These are phyloP conservation scores for Lagerstroemia speciosa DNA, from an alignment of 345 rosid species.

Conservation along the genomic window DNA sequence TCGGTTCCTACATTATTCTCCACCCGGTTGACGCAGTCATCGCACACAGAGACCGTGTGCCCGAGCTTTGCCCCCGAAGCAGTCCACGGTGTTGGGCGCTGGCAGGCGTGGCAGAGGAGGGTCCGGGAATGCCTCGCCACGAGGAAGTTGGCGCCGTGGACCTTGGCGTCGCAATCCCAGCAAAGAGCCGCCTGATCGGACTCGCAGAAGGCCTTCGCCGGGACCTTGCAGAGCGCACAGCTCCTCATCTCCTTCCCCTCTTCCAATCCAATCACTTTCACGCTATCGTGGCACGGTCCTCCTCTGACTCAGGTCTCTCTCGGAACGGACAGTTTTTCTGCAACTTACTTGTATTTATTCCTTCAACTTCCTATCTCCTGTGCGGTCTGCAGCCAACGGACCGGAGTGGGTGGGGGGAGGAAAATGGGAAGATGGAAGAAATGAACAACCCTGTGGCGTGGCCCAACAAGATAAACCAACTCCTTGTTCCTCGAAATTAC, in stretches of 20 bases:
- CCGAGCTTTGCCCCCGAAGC: constrained; percentile 52
- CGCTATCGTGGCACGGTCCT: too few species aligned
- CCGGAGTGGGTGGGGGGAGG: neutral
- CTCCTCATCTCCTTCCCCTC: constrained; percentile 25
- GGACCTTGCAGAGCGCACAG: constrained; percentile 50
- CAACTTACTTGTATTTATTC: too few species aligned
- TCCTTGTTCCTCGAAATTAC: neutral
- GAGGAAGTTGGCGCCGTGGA: constrained; percentile 73
- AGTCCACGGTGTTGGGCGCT: constrained; percentile 46
- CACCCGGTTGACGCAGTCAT: constrained; percentile 21
- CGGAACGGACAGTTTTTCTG: too few species aligned
- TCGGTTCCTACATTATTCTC: neutral
- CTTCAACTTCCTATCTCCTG: too few species aligned
- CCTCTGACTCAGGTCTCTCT: too few species aligned
- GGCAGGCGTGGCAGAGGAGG: constrained; percentile 52
- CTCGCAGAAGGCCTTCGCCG: constrained; percentile 52
- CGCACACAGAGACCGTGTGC: constrained; percentile 50
- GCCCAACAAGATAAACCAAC: neutral
- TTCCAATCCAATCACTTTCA: too few species aligned
- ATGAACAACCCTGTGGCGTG: neutral
- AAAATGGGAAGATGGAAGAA: neutral
- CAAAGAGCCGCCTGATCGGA: constrained; percentile 67
- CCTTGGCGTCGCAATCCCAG: constrained; percentile 62
- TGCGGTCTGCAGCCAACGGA: neutral
- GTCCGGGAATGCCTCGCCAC: constrained; percentile 56